Percentiles rank a stretch among this genome's conserved stretches.
These are phyloP conservation scores for Pseudozyma tsukubaensis DNA, from an alignment of 1,284 basidiomycete species.

Conservation along the genomic window DNA sequence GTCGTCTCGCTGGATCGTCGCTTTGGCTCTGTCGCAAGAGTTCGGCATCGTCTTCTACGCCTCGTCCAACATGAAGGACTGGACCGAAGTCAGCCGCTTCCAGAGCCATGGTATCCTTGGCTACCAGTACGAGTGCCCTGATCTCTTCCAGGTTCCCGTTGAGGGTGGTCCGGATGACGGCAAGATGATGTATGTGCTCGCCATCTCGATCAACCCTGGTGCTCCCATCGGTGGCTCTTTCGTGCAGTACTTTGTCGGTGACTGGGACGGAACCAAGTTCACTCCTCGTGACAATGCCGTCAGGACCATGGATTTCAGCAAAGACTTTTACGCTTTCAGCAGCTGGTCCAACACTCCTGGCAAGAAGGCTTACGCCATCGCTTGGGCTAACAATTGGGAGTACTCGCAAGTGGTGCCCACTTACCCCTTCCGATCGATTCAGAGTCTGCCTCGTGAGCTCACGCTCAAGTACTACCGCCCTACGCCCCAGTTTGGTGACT, in stretches of 20 bases:
- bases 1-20: conserved; percentile 70
- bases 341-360: conserved; percentile 67
- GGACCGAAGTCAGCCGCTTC: conserved; percentile 69
- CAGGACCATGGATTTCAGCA: conserved; percentile 69
- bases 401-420: conserved; percentile 70
- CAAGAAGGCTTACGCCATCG: conserved; percentile 64
- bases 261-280: conserved; percentile 70
- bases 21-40: conserved; percentile 68
- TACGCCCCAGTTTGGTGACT: conserved; percentile 60
- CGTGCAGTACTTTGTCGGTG: conserved; percentile 69
- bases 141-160: conserved; percentile 67
- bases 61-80: conserved; percentile 69
- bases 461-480: conserved; percentile 61
- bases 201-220: conserved; percentile 62
- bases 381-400: conserved; percentile 71
- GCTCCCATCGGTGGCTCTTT: conserved; percentile 67
- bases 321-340: conserved; percentile 70
- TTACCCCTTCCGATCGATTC: conserved; percentile 68
- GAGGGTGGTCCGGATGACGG: conserved; percentile 60
- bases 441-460: conserved; percentile 67
- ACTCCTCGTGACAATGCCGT: conserved; percentile 66
- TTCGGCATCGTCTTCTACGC: conserved; percentile 70
- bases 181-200: conserved; percentile 53
- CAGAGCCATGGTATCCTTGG: conserved; percentile 63
- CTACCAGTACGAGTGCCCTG: conserved; percentile 70